A percentile compares a stretch with the other conserved stretches of the same genome.
Conservation (phyloP, 2,329 filamentous ascomycete species). For the Lecanoromycetidae sp. region DNA sequence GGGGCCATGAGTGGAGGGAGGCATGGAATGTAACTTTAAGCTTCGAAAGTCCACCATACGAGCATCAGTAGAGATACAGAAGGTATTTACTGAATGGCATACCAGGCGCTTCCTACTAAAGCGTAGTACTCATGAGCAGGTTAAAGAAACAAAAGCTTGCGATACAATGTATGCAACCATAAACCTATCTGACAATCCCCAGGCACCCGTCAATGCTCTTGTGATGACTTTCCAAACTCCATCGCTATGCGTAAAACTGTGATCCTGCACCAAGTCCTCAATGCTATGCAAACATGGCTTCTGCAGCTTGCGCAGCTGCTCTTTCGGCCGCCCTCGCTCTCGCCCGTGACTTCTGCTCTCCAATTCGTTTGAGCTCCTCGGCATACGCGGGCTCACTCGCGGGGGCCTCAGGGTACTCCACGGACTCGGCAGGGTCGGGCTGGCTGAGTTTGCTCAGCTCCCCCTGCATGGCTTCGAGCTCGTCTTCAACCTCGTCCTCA, state of each 20-base stretch:
- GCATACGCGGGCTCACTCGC: slow-evolving; percentile 19
- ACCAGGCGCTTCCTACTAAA: neutral
- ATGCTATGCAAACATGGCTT: slow-evolving; percentile 21
- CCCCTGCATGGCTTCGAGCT: slow-evolving; percentile 67
- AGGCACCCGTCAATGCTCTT: no score
- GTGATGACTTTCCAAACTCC: slow-evolving; percentile 8
- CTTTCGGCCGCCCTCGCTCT: slow-evolving; percentile 23
- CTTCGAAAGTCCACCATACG: no score
- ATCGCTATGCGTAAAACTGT: slow-evolving; percentile 15
- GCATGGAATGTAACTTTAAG: slow-evolving; percentile 29
- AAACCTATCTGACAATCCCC: no score
- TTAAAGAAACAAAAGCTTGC: no score
- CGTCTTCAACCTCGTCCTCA: slow-evolving; percentile 95
- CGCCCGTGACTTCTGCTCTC: slow-evolving; percentile 24
- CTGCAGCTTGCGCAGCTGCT: slow-evolving; percentile 22
- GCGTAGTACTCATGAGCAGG: neutral
- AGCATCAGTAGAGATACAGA: neutral
- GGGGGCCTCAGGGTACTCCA: slow-evolving; percentile 24
- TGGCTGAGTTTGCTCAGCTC: slow-evolving; percentile 37
- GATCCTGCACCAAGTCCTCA: neutral
- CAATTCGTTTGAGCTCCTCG: slow-evolving; percentile 23
- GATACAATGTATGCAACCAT: no score
- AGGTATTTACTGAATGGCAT: neutral
- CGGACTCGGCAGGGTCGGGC: neutral
- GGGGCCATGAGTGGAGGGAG: slow-evolving; percentile 28